These are phyloP conservation scores for Coniochaeta sp. DNA, from an alignment of 2,329 filamentous ascomycete species.

Conservation along the genomic window DNA sequence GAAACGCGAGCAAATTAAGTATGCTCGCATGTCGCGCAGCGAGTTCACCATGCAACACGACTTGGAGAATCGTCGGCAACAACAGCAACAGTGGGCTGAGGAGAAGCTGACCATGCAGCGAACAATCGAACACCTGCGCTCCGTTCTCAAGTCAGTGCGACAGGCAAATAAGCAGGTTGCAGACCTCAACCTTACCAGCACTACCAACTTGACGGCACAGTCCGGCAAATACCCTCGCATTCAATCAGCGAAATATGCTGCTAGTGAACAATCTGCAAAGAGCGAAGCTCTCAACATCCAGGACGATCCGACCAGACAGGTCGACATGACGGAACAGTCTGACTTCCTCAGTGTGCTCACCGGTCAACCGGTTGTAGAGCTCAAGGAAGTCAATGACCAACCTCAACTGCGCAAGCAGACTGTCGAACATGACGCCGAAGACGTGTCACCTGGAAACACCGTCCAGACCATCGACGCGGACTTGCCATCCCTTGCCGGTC, in stretches of 20 bases:
- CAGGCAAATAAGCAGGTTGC: background rate
- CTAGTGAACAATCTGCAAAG: conserved; percentile 25
- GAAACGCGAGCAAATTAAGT: background rate
- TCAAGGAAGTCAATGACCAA: conserved; percentile 13
- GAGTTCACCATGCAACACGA: background rate
- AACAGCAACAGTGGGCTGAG: background rate
- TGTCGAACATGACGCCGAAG: conserved; percentile 7
- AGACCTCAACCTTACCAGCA: conserved; percentile 5
- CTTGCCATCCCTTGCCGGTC: conserved; percentile 14
- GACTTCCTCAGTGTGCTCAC: conserved; percentile 21
- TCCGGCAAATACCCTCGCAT: conserved; percentile 22
- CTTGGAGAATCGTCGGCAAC: background rate
- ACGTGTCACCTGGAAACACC: conserved; percentile 12
- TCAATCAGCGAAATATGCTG: conserved; percentile 11
- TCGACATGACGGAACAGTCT: conserved; percentile 25
- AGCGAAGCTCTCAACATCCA: conserved; percentile 24
- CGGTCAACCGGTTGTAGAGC: conserved; percentile 18
- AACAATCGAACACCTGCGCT: background rate
- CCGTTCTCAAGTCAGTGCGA: background rate
- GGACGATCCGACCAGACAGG: conserved; percentile 27
- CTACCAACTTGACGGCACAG: conserved; percentile 18
- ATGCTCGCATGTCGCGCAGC: background rate
- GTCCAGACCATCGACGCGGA: conserved; percentile 20
- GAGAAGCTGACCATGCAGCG: background rate
- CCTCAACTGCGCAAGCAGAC: conserved; percentile 3